Conservation (phyloP, 768 basidiomycete species). For the Amanita thiersii region DNA sequence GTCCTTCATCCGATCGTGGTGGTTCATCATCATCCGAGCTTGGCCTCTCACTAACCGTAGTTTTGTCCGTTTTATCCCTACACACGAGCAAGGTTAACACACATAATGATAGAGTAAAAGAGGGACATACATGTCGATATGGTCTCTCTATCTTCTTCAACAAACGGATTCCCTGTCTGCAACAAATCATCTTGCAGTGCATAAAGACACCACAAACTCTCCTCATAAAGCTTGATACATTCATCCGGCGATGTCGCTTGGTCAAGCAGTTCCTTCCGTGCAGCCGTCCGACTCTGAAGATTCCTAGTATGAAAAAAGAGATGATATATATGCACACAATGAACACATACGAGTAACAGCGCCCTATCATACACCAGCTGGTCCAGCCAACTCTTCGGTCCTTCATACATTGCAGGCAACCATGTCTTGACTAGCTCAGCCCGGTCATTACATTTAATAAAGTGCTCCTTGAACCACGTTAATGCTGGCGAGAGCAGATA, state of each 20-base stretch:
- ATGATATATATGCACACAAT: background rate
- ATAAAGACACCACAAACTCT: conserved; percentile 89
- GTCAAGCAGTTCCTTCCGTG: conserved; percentile 83
- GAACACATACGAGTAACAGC: conserved; percentile 60
- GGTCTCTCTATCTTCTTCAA: conserved; percentile 75
- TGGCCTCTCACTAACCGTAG: conserved; percentile 74
- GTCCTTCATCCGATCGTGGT: conserved; percentile 64
- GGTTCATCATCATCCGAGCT: conserved; percentile 70
- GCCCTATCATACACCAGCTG: conserved; percentile 92
- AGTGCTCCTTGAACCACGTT: conserved; percentile 89
- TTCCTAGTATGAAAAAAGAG: background rate
- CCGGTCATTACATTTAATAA: conserved; percentile 91
- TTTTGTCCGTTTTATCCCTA: conserved; percentile 84
- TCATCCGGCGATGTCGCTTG: conserved; percentile 68
- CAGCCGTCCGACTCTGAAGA: conserved; percentile 81
- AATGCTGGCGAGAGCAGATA: conserved; percentile 41
- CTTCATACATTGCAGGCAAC: conserved; percentile 76
- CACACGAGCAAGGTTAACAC: conserved; percentile 9
- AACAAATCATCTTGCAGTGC: conserved; percentile 85
- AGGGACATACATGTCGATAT: conserved; percentile 61
- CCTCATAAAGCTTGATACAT: conserved; percentile 92
- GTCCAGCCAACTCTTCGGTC: conserved; percentile 79
- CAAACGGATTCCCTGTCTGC: conserved; percentile 75
- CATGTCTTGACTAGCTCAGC: conserved; percentile 84
- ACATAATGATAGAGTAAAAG: background rate